phyloP scores from a whole-genome alignment of 805 yeast species.

The Barnettozyma californica region DNA sequence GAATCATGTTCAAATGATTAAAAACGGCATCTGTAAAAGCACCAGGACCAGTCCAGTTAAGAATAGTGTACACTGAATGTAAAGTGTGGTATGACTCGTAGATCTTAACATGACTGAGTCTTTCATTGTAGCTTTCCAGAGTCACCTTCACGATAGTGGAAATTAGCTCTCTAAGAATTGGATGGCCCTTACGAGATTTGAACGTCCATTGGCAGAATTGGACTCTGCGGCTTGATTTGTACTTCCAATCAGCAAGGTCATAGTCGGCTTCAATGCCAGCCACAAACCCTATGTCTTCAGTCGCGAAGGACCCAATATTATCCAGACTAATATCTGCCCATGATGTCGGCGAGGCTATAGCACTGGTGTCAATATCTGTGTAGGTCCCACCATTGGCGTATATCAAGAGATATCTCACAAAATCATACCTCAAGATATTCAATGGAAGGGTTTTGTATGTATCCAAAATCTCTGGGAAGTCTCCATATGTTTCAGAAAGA shows the following conservation, averaged over 20 bases:
- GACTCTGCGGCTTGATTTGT: constrained; percentile 45
- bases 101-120: constrained; percentile 26
- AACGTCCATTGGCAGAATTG: constrained; percentile 62
- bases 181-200: constrained; percentile 60
- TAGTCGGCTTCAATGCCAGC: constrained; percentile 52
- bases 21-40: constrained; percentile 45
- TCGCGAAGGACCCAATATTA: neutral
- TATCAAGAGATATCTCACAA: constrained; percentile 47
- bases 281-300: constrained; percentile 42
- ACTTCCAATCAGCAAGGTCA: constrained; percentile 48
- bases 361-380: constrained; percentile 52
- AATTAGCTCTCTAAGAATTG: constrained; percentile 51
- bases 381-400: constrained; percentile 56
- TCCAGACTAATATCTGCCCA: constrained; percentile 42
- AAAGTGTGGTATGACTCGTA: constrained; percentile 32
- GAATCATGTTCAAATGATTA: constrained; percentile 37
- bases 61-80: constrained; percentile 55
- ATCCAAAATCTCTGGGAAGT: constrained; percentile 46
- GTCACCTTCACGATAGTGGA: constrained; percentile 49
- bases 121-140: constrained; percentile 33
- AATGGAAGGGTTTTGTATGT: constrained; percentile 46
- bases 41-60: constrained; percentile 54
- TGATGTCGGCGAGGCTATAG: constrained; percentile 43
- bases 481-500: constrained; percentile 31
- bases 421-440: constrained; percentile 49